Base-by-base conservation (phyloP, 2,329 filamentous ascomycete species). In the Aspergillus tubingensis region DNA sequence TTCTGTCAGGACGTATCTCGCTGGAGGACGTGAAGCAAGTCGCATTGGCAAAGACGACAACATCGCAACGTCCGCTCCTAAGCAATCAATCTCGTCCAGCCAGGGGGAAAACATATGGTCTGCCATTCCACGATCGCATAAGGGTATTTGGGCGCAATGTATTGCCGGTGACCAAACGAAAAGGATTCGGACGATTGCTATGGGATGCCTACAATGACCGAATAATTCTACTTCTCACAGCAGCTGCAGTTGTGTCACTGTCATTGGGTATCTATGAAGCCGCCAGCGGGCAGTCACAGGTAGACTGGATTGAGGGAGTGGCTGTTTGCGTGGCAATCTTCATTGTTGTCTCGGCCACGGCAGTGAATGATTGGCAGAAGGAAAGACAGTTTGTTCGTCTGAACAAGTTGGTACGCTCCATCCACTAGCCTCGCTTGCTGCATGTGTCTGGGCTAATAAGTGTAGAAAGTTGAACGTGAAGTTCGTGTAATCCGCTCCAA, bases 191-290 rank as follows among this genome's bases (percentile, higher is more conserved):
- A 57, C 80, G 86, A 67, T 78, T 91, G 5, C 85, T 86, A 65
- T 91, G 89, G 89, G 87, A 91, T 67, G 88, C 89, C 1, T 90
- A 90, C 76, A 91, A 91, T 72, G 89, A 92, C 75, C 91, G 91
- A 67, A 85, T 91, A 7, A 79, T 91, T 52, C 88, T 91, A 57
- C 77, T 91, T 2, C 79, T 91, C 53, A 88, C 87, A 0, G 81
- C 86, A 13, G 88, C 89, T 7, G 89, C 89, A 1, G 80, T 84
- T 10, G 85, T 92, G 36, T 91, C 89, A 1, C 78, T 92, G 17
- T 86, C 85, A 0, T 82, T 92, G 48, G 89, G 89, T 27, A 82
- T 91, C 3, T 91, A 91, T 70, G 86, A 91, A n/a, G 80, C 82
- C 1, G 68, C 75, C n/a, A 79, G 83, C 57, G 72, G 80, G 2